Evolutionary conservation across 129 eudicot species (phyloP).

Genomic region (Helianthus annuus): DNA sequence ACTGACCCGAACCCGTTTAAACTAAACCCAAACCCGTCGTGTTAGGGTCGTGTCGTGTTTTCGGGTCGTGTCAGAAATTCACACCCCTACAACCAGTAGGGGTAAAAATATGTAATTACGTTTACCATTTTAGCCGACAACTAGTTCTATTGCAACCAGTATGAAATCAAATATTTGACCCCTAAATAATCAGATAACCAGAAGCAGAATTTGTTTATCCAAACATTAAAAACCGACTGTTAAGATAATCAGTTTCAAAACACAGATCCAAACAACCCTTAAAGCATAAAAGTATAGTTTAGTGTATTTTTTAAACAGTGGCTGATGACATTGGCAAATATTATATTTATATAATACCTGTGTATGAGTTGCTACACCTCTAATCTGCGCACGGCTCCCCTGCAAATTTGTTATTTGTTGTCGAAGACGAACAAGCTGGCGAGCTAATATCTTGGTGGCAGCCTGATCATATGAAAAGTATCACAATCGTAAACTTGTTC

Average conservation of each 20-base stretch:
- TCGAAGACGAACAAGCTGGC: constrained; percentile 85
- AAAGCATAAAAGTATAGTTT: background rate
- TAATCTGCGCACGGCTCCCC: constrained; percentile 91
- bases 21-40: too few relatives aligned
- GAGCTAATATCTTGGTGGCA: constrained; percentile 91
- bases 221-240: background rate
- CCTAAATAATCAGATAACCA: background rate
- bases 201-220: constrained; percentile 5
- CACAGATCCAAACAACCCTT: background rate
- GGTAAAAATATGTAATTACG: background rate
- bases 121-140: background rate
- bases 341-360: constrained; percentile 46
- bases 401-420: constrained; percentile 93
- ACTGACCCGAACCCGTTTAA: too few relatives aligned
- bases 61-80: too few relatives aligned
- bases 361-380: constrained; percentile 94
- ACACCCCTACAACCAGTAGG: too few relatives aligned
- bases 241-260: background rate
- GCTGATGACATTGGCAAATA: background rate
- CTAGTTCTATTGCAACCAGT: background rate
- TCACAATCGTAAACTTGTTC: background rate
- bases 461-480: constrained; percentile 48
- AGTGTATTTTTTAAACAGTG: background rate
- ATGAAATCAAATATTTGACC: background rate
- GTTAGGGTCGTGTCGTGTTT: too few relatives aligned